phyloP scores from a whole-genome alignment of 768 basidiomycete genomes.

The Auricularia cornea region DNA sequence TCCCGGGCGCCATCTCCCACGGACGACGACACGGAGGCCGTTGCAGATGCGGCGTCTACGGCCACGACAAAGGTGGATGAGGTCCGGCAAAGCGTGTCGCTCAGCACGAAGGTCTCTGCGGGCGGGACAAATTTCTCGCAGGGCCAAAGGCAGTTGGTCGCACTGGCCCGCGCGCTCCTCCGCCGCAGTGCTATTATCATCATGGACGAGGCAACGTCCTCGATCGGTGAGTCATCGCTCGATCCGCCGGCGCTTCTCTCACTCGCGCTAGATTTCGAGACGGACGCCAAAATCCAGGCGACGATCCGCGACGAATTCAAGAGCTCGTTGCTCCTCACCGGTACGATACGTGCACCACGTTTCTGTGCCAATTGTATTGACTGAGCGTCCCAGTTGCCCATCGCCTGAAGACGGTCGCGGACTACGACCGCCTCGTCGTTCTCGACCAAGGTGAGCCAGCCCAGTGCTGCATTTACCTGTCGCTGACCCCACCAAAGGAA shows the following conservation, averaged over 20 bases:
- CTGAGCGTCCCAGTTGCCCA: slow-evolving; percentile 47
- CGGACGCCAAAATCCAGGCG: slow-evolving; percentile 83
- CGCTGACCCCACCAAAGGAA: slow-evolving; percentile 29
- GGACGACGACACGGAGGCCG: slow-evolving; percentile 32
- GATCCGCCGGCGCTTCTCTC: neutral
- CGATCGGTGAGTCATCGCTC: slow-evolving; percentile 44
- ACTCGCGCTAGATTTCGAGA: slow-evolving; percentile 43
- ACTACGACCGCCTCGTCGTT: slow-evolving; percentile 72
- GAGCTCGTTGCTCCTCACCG: slow-evolving; percentile 32
- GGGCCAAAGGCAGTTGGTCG: slow-evolving; percentile 82
- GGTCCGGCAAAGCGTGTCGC: slow-evolving; percentile 44
- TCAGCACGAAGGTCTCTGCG: slow-evolving; percentile 74
- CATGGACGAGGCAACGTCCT: slow-evolving; percentile 78
- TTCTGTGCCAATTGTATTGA: neutral
- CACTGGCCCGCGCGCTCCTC: slow-evolving; percentile 75
- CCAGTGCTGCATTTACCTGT: neutral
- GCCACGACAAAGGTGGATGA: slow-evolving; percentile 36
- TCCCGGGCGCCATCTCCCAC: slow-evolving; percentile 45
- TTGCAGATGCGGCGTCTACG: slow-evolving; percentile 26
- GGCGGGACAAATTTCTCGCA: slow-evolving; percentile 90
- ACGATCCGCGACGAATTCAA: slow-evolving; percentile 83
- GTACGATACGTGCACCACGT: neutral
- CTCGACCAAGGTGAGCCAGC: slow-evolving; percentile 40
- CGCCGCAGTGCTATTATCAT: slow-evolving; percentile 66
- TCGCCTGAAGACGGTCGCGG: slow-evolving; percentile 67